phyloP scores from a whole-genome alignment of 2,329 filamentous ascomycete genomes.

The Ambrosiella xylebori region DNA sequence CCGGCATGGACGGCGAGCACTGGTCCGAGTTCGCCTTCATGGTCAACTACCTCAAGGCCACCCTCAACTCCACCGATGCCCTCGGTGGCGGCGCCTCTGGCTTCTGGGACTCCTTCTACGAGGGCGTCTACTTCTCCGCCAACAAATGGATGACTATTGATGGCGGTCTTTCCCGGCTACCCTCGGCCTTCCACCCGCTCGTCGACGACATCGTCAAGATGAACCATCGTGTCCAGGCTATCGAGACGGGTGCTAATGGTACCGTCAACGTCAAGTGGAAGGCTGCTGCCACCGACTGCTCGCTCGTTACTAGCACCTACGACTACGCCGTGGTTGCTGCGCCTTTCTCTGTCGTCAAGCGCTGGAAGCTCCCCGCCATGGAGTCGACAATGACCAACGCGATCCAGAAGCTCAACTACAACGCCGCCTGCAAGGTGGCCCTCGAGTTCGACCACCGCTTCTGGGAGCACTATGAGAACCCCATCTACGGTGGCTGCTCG shows the following conservation, averaged over 20 bases:
- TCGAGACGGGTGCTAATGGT: conserved; percentile 33
- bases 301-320: conserved; percentile 32
- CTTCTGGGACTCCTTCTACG: conserved; percentile 16
- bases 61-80: conserved; percentile 33
- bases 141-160: conserved; percentile 29
- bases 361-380: conserved; percentile 38
- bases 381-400: conserved; percentile 28
- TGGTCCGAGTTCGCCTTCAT: conserved; percentile 48
- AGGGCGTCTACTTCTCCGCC: conserved; percentile 15
- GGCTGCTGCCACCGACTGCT: conserved; percentile 22
- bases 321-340: conserved; percentile 51
- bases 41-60: conserved; percentile 33
- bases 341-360: conserved; percentile 46
- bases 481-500: conserved; percentile 48
- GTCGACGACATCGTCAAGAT: conserved; percentile 39
- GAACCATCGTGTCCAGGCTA: conserved; percentile 36
- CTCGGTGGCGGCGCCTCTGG: conserved; percentile 13
- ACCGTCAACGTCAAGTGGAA: conserved; percentile 44
- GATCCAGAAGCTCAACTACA: conserved; percentile 30
- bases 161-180: conserved; percentile 36
- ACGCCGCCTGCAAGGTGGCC: conserved; percentile 38
- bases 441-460: conserved; percentile 51
- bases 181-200: conserved; percentile 42
- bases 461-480: conserved; percentile 33
- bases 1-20: conserved; percentile 24